A percentile compares a stretch with the other conserved stretches of the same genome.
These are phyloP conservation scores for Pezicula carpinea DNA, from an alignment of 2,329 filamentous ascomycete genomes.

Conservation along the genomic window DNA sequence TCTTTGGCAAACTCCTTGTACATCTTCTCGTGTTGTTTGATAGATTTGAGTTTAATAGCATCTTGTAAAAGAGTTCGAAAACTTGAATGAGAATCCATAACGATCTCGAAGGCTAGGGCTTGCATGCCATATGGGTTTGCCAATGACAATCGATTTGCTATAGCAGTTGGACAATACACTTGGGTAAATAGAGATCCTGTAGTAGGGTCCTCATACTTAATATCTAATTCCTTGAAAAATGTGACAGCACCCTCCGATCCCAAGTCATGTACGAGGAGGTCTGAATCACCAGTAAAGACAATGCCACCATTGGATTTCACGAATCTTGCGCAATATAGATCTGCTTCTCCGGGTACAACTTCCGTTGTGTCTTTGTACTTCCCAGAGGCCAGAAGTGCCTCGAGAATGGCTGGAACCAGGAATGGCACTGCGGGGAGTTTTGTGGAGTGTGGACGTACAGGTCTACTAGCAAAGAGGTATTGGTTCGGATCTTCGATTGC, in stretches of 20 bases:
- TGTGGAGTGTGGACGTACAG: constrained; percentile 15
- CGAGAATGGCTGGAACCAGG: constrained; percentile 71
- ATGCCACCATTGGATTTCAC: constrained; percentile 49
- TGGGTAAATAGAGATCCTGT: constrained; percentile 18
- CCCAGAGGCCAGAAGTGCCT: constrained; percentile 51
- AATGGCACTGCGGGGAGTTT: constrained; percentile 52
- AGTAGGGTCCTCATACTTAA: constrained; percentile 1
- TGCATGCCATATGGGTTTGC: constrained; percentile 31
- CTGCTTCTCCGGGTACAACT: constrained; percentile 80
- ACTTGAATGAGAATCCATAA: constrained; percentile 18
- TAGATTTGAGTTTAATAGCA: constrained; percentile 16
- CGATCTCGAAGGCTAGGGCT: constrained; percentile 30
- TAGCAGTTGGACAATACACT: constrained; percentile 36
- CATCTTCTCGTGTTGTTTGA: constrained; percentile 8
- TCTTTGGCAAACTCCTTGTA: constrained; percentile 22
- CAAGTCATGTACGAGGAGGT: constrained; percentile 72
- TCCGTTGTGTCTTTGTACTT: constrained; percentile 39
- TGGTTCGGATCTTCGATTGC: constrained; percentile 15
- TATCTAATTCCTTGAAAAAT: constrained; percentile 60
- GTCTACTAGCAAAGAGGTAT: constrained; percentile 18
- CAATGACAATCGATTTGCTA: constrained; percentile 42
- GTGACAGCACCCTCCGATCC: constrained; percentile 56
- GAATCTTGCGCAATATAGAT: constrained; percentile 69
- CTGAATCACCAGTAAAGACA: constrained; percentile 80
- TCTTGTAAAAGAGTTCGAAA: constrained; percentile 20